These are phyloP conservation scores for Emergomyces africanus DNA, from an alignment of 2,329 filamentous ascomycete species.

Conservation along the genomic window DNA sequence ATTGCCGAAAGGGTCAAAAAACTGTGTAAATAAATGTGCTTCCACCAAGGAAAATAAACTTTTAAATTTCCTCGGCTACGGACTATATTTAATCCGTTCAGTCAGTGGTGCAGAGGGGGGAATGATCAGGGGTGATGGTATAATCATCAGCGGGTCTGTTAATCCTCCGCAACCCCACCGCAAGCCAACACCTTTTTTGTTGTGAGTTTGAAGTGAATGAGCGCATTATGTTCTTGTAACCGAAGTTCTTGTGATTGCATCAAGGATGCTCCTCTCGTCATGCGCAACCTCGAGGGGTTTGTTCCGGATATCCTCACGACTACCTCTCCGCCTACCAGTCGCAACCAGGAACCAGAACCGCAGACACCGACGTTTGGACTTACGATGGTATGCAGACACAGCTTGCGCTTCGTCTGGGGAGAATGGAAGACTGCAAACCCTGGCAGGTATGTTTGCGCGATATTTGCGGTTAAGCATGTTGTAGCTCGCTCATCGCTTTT, in stretches of 20 bases:
- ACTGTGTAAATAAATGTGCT: too few relatives aligned
- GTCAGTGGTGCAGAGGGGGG: too few relatives aligned
- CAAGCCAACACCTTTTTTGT: neutral
- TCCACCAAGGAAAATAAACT: too few relatives aligned
- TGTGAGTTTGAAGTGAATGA: neutral
- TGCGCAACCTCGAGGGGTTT: neutral
- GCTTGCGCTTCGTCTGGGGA: neutral
- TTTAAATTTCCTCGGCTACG: too few relatives aligned
- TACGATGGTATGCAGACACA: neutral
- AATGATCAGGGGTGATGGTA: too few relatives aligned
- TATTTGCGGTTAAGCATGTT: neutral
- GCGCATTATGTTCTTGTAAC: neutral
- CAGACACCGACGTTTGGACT: neutral
- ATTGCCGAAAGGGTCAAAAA: too few relatives aligned
- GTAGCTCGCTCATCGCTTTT: neutral
- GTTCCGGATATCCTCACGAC: neutral
- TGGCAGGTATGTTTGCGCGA: neutral
- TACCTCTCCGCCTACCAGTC: neutral
- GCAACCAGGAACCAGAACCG: neutral
- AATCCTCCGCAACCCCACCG: neutral
- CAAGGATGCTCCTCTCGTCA: constrained; percentile 1
- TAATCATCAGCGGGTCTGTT: neutral
- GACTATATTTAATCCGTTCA: too few relatives aligned
- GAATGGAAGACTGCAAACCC: neutral
- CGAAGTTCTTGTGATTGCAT: neutral